phyloP scores from a whole-genome alignment of 768 basidiomycete species.

The Pleurotus citrinopileatus region DNA sequence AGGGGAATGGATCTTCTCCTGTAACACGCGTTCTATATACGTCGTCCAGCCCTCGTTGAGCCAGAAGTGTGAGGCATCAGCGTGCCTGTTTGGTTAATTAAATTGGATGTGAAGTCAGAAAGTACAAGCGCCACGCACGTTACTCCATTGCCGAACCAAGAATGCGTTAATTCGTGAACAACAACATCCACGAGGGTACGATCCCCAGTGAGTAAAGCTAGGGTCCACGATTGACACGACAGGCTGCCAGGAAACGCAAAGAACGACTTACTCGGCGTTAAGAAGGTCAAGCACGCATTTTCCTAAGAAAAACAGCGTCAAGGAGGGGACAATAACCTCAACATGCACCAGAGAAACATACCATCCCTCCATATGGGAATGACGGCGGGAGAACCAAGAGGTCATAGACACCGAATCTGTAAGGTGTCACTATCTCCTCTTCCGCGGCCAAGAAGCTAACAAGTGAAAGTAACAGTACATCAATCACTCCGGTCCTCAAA shows the following conservation, averaged over 20 bases:
- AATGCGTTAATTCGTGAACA: slow-evolving; percentile 84
- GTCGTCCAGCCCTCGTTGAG: slow-evolving; percentile 94
- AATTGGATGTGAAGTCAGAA: not conserved
- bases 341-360: slow-evolving; percentile 26
- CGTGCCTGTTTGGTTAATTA: slow-evolving; percentile 41
- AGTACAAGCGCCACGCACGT: slow-evolving; percentile 40
- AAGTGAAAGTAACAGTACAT: slow-evolving; percentile 6
- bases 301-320: slow-evolving; percentile 51
- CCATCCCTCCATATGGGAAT: slow-evolving; percentile 94
- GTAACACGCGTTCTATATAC: slow-evolving; percentile 83
- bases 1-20: slow-evolving; percentile 65
- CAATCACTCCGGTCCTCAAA: not conserved
- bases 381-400: slow-evolving; percentile 85
- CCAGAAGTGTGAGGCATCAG: slow-evolving; percentile 80
- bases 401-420: slow-evolving; percentile 87
- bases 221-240: not conserved
- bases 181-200: slow-evolving; percentile 84
- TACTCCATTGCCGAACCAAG: slow-evolving; percentile 92
- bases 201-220: slow-evolving; percentile 85
- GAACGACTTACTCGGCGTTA: slow-evolving; percentile 70
- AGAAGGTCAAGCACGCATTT: slow-evolving; percentile 85
- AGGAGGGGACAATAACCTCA: no score
- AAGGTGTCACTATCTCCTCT: slow-evolving; percentile 72
- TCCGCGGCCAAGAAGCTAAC: slow-evolving; percentile 72
- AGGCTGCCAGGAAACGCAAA: not conserved